phyloP scores from a whole-genome alignment of 2,329 filamentous ascomycete genomes.

The Elsinoe australis region DNA sequence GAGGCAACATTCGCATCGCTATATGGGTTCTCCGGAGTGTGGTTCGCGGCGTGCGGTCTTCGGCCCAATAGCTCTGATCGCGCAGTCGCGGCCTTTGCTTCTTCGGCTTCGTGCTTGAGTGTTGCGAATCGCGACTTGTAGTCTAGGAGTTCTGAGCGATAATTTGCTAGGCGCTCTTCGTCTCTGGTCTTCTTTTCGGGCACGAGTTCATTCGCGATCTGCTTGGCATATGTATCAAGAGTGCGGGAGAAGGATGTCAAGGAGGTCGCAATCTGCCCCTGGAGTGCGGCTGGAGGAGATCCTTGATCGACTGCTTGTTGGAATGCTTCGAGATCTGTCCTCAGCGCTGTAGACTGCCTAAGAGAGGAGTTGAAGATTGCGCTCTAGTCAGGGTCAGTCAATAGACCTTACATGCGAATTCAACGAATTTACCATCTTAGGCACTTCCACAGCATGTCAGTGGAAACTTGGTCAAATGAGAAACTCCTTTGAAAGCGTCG shows the following conservation, averaged over 20 bases:
- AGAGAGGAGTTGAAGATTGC: slow-evolving; percentile 78
- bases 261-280: slow-evolving; percentile 69
- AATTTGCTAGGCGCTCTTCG: slow-evolving; percentile 73
- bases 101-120: slow-evolving; percentile 69
- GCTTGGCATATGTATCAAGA: slow-evolving; percentile 80
- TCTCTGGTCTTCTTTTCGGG: slow-evolving; percentile 89
- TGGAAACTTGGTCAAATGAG: too few species aligned
- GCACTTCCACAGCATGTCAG: slow-evolving; percentile 1
- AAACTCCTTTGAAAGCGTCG: neutral
- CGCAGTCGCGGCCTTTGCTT: slow-evolving; percentile 41
- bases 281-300: slow-evolving; percentile 54
- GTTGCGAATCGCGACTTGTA: slow-evolving; percentile 71
- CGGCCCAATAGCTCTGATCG: slow-evolving; percentile 77
- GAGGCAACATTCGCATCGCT: slow-evolving; percentile 46
- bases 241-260: slow-evolving; percentile 78
- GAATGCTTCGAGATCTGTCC: slow-evolving; percentile 66
- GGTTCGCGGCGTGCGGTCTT: slow-evolving; percentile 64
- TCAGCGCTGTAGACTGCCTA: slow-evolving; percentile 74
- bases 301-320: slow-evolving; percentile 42
- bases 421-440: neutral
- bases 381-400: slow-evolving; percentile 43
- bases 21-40: slow-evolving; percentile 87
- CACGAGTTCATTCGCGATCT: slow-evolving; percentile 83
- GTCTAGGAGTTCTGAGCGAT: slow-evolving; percentile 71
- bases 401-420: too few species aligned